A percentile compares a stretch with the other conserved stretches of the same genome.
Conservation (phyloP, 768 basidiomycete genomes). For the Macrolepiota fuliginosa region DNA sequence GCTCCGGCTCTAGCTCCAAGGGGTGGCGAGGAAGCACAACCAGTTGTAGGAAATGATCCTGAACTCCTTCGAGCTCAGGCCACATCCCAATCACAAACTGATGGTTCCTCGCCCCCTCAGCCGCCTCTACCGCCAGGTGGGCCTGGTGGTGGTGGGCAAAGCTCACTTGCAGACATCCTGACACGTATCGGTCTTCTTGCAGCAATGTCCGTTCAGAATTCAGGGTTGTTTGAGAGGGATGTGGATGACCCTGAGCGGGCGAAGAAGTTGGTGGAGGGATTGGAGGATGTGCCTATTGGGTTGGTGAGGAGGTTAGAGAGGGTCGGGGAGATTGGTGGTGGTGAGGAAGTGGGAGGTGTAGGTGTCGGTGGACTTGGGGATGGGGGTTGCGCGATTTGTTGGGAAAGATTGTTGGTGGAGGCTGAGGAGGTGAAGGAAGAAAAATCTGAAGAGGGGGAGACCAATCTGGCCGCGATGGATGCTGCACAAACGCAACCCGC, state of each 20-base stretch:
- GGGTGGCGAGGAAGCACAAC: no score
- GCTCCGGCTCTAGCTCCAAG: no score
- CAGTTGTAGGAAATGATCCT: background rate
- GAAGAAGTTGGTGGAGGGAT: slow-evolving; percentile 54
- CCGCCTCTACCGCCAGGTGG: background rate
- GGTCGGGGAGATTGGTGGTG: slow-evolving; percentile 37
- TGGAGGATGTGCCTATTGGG: slow-evolving; percentile 67
- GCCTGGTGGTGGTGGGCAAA: background rate
- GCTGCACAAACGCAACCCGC: background rate
- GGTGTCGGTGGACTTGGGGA: slow-evolving; percentile 31
- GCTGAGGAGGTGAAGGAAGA: slow-evolving; percentile 21
- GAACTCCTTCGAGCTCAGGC: slow-evolving; percentile 6
- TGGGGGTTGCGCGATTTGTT: slow-evolving; percentile 70
- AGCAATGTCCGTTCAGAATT: slow-evolving; percentile 19
- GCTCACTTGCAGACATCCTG: slow-evolving; percentile 14
- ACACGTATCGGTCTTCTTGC: slow-evolving; percentile 13
- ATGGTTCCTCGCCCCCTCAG: background rate
- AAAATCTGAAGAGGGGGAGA: slow-evolving; percentile 8
- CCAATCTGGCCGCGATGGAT: background rate
- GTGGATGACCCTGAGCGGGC: slow-evolving; percentile 69
- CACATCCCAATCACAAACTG: background rate
- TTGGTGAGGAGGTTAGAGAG: slow-evolving; percentile 64
- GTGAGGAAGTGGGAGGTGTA: slow-evolving; percentile 28
- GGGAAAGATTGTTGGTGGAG: slow-evolving; percentile 61
- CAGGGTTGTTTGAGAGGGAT: slow-evolving; percentile 29